These are phyloP conservation scores for Iodosphaeria phyllophila DNA, from an alignment of 2,329 filamentous ascomycete genomes.

Conservation along the genomic window DNA sequence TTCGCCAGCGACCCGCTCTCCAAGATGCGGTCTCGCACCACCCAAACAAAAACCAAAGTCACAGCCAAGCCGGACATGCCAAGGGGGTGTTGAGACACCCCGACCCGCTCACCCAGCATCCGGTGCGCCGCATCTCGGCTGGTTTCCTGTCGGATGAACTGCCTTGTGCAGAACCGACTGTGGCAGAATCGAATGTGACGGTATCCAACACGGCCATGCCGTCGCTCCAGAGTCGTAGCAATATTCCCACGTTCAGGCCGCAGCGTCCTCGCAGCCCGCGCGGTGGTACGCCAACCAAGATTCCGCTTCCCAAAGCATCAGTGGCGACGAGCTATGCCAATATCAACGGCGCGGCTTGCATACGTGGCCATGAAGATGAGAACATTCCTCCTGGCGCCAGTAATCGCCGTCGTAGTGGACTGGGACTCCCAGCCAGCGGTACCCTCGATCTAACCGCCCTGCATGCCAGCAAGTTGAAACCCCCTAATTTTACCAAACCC, in stretches of 20 bases:
- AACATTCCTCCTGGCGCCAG: slow-evolving; percentile 8
- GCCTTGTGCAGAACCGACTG: slow-evolving; percentile 7
- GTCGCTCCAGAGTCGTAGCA: slow-evolving; percentile 6
- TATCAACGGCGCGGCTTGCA: neutral
- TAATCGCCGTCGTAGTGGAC: neutral
- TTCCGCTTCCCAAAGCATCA: slow-evolving; percentile 3
- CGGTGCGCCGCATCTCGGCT: slow-evolving; percentile 8
- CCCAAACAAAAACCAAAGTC: neutral
- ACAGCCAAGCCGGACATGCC: neutral
- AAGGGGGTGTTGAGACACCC: neutral
- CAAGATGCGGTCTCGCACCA: neutral
- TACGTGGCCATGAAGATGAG: slow-evolving; percentile 5
- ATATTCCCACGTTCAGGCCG: neutral
- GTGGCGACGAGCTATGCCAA: slow-evolving; percentile 4
- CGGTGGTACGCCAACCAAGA: slow-evolving; percentile 2
- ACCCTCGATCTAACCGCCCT: slow-evolving; percentile 4
- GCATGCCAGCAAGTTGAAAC: slow-evolving; percentile 2
- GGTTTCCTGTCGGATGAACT: slow-evolving; percentile 7
- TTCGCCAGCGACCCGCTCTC: neutral
- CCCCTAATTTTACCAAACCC: too few relatives aligned
- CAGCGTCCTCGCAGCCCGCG: neutral
- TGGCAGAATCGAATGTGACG: slow-evolving; percentile 7
- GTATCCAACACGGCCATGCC: slow-evolving; percentile 6
- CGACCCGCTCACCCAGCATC: slow-evolving; percentile 2
- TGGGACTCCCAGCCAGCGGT: slow-evolving; percentile 5